Evolutionary conservation across 2,329 filamentous ascomycete genomes (phyloP).

Genomic region (Whalleya microplaca): DNA sequence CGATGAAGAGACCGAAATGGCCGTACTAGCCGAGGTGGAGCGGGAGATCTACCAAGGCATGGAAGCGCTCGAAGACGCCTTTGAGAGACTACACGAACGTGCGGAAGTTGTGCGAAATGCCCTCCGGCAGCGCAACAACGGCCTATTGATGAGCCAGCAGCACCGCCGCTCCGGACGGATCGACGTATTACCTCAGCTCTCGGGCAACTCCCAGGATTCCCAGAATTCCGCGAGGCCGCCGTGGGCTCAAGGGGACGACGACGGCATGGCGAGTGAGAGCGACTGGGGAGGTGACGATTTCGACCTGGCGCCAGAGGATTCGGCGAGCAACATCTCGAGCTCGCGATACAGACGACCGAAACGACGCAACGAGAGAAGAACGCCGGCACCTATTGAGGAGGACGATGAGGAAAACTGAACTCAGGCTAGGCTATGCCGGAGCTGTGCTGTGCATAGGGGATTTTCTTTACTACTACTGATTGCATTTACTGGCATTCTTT

Average conservation of each 20-base stretch:
- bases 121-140: conserved; percentile 80
- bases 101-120: conserved; percentile 80
- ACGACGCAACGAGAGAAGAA: conserved; percentile 69
- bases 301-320: conserved; percentile 74
- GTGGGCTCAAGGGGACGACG: conserved; percentile 50
- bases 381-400: conserved; percentile 74
- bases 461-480: neutral
- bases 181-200: conserved; percentile 56
- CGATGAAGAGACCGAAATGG: conserved; percentile 93
- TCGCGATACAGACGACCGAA: conserved; percentile 69
- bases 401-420: conserved; percentile 54
- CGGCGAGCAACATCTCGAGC: conserved; percentile 78
- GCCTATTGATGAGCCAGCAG: conserved; percentile 68
- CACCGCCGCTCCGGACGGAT: conserved; percentile 56
- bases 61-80: conserved; percentile 92
- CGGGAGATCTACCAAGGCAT: conserved; percentile 92
- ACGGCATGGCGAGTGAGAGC: conserved; percentile 55
- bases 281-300: conserved; percentile 61
- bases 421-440: neutral
- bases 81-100: conserved; percentile 85
- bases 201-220: conserved; percentile 51
- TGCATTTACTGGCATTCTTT: conserved; percentile 7
- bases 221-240: conserved; percentile 53
- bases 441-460: neutral
- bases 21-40: conserved; percentile 86